phyloP scores from a whole-genome alignment of 306 rosid genomes.

The Mucuna pruriens region DNA sequence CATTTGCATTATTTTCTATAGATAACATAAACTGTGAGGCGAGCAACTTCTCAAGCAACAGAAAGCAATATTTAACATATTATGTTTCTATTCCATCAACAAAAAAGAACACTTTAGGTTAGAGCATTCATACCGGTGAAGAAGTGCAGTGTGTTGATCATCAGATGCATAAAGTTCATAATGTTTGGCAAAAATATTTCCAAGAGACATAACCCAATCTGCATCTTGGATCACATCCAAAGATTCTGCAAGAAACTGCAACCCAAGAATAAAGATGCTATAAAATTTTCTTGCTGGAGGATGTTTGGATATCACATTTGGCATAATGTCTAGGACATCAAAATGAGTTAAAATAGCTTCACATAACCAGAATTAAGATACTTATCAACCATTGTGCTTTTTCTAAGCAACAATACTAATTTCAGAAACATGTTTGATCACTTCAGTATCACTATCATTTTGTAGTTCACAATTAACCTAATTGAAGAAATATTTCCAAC shows the following conservation, averaged over 20 bases:
- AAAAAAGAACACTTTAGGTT: conserved; percentile 31
- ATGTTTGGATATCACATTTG: conserved; percentile 25
- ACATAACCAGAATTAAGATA: conserved; percentile 27
- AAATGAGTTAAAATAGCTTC: not conserved
- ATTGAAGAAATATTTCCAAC: conserved; percentile 2
- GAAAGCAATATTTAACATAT: conserved; percentile 29
- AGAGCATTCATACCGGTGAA: conserved; percentile 75
- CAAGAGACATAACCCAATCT: conserved; percentile 88
- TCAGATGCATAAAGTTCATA: conserved; percentile 90
- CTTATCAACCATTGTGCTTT: not conserved
- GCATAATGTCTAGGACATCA: conserved; percentile 10
- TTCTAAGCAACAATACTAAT: conserved; percentile 3
- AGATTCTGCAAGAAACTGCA: conserved; percentile 95
- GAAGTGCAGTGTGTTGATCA: conserved; percentile 93
- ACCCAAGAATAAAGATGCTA: conserved; percentile 45
- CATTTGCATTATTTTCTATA: conserved; percentile 12
- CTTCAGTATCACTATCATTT: conserved; percentile 8
- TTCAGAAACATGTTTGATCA: conserved; percentile 21
- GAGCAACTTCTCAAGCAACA: conserved; percentile 23
- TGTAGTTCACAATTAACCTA: conserved; percentile 5
- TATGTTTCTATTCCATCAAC: conserved; percentile 30
- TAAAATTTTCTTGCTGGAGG: conserved; percentile 33
- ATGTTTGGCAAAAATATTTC: conserved; percentile 82
- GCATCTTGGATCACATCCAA: conserved; percentile 93
- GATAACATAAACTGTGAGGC: conserved; percentile 18